Evolutionary conservation across 805 yeast genomes (phyloP), one percentile per base, ranked within the genome.

Genomic region (Dipodascus albidus): DNA sequence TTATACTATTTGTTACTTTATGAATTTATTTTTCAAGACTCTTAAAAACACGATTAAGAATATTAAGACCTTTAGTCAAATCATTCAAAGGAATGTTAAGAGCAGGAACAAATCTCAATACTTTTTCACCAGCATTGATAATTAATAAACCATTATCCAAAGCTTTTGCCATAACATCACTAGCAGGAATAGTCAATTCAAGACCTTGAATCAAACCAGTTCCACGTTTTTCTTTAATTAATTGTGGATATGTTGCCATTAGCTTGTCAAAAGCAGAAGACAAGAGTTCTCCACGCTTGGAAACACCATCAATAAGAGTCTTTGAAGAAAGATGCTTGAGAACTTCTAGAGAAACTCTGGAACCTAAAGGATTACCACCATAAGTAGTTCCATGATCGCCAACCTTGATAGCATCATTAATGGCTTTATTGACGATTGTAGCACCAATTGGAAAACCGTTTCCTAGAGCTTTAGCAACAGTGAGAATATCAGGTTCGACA

Each of bases 331-430:
- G 76, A 60, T 80, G 77, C 52, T 77, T 81, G 22, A 93, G 70
- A 14, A 93, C 96, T 63, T 85, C 82, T 47, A 76, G 72, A 3
- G 89, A 96, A 50, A 93, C 79, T 57, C 90, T 80, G 35, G 91
- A 76, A 3, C 89, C 98, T 58, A 93, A 73, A 53, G 98, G 98
- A 68, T 93, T 93, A 53, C 99, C 99, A 58, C 99, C 98, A 65
- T 85, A 91, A 0, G 99, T 91, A 2, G 98, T 91, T 54, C 99
- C 99, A 66, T 91, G 99, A 65, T 93, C 99, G 54, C 99, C 99
- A 21, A 87, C 91, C 54, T 80, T 75, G 60, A 93, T 72, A 1
- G 74, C 79, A 9, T 73, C 67, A 64, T 89, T 95, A 23, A 93
- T 85, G 50, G 79, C 76, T 59, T 87, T 93, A 53, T 87, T 80